These are phyloP conservation scores for Beta corolliflora DNA, from an alignment of 179 eudicot genomes.

Conservation along the genomic window DNA sequence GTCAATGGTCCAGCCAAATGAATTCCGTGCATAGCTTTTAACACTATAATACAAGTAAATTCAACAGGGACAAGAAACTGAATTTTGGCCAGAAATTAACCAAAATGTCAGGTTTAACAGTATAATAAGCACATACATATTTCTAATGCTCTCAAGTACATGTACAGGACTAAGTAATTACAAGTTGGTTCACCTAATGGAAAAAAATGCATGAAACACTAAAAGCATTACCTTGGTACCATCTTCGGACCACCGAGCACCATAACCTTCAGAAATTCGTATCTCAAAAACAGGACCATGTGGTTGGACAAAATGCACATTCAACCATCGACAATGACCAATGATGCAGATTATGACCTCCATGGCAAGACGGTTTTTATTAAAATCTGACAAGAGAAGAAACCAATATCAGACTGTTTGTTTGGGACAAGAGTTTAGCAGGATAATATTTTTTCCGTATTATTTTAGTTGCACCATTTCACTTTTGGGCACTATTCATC, in stretches of 20 bases:
- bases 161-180: too few species aligned
- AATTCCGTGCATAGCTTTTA: not conserved
- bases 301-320: slow-evolving; percentile 72
- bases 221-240: slow-evolving; percentile 60
- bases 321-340: slow-evolving; percentile 63
- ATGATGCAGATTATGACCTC: slow-evolving; percentile 50
- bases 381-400: slow-evolving; percentile 47
- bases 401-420: slow-evolving; percentile 20
- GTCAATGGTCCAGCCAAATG: not conserved
- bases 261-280: slow-evolving; percentile 72
- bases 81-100: not conserved
- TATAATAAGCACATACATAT: too few species aligned
- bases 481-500: too few species aligned
- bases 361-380: slow-evolving; percentile 65
- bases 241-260: slow-evolving; percentile 85
- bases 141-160: too few species aligned
- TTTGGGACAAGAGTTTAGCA: not conserved
- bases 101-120: too few species aligned
- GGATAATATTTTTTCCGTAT: not conserved
- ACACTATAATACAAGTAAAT: not conserved
- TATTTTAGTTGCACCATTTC: too few species aligned
- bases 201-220: not conserved
- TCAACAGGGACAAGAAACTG: not conserved
- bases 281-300: slow-evolving; percentile 79
- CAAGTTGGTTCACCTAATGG: not conserved